Conservation (phyloP, 768 basidiomycete species). For the Mrakia frigida region DNA sequence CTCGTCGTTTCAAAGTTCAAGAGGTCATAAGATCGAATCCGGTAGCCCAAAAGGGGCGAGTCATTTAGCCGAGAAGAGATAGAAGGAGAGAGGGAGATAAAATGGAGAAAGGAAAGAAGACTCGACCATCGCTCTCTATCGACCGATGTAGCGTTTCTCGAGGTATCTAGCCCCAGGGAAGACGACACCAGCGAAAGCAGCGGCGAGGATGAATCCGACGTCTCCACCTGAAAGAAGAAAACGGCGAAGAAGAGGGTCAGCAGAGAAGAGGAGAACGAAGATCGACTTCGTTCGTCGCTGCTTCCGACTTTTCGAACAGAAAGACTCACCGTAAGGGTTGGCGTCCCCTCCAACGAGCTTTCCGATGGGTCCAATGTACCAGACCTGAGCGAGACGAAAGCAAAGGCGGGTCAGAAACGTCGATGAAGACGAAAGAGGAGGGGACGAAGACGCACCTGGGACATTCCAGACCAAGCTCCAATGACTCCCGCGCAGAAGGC, state of each 20-base stretch:
- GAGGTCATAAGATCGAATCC: no score
- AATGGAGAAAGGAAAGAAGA: neutral
- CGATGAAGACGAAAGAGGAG: neutral
- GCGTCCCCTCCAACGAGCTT: conserved; percentile 13
- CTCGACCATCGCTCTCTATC: conserved; percentile 12
- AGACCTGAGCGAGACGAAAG: conserved; percentile 10
- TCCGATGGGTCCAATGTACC: conserved; percentile 35
- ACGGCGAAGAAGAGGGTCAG: neutral
- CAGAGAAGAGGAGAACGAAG: neutral
- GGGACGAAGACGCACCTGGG: neutral
- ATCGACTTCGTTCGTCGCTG: neutral
- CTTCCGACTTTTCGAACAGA: neutral
- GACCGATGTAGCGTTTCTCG: conserved; percentile 26
- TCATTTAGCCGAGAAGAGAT: no score
- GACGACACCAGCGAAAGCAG: conserved; percentile 41
- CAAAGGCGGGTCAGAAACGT: neutral
- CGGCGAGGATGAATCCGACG: conserved; percentile 46
- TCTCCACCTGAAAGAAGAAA: conserved; percentile 38
- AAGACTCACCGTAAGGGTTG: conserved; percentile 8
- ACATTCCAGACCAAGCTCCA: conserved; percentile 47
- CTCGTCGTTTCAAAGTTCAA: no score
- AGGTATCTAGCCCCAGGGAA: conserved; percentile 19
- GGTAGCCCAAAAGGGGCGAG: no score
- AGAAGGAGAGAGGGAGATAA: no score
- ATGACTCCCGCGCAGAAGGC: conserved; percentile 45